phyloP scores from a whole-genome alignment of 768 basidiomycete species.

The Serendipita sp. region DNA sequence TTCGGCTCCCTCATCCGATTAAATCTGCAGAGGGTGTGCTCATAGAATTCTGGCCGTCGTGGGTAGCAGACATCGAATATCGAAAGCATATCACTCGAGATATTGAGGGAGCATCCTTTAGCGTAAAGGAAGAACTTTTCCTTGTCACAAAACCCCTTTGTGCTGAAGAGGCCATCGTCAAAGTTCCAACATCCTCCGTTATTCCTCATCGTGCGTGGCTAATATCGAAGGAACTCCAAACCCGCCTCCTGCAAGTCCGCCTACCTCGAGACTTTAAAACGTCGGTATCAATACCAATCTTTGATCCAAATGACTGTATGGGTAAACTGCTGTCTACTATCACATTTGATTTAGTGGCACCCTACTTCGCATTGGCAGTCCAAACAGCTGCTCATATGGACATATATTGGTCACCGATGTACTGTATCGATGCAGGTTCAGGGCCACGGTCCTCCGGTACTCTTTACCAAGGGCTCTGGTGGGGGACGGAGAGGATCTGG shows the following conservation, averaged over 20 bases:
- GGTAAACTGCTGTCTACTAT: slow-evolving; percentile 4
- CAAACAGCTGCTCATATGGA: slow-evolving; percentile 53
- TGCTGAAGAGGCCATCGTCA: slow-evolving; percentile 1
- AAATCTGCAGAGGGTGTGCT: slow-evolving; percentile 27
- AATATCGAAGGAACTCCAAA: slow-evolving; percentile 12
- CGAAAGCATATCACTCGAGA: slow-evolving; percentile 29
- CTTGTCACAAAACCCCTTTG: not conserved
- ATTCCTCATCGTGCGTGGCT: slow-evolving; percentile 14
- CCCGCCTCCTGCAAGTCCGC: not conserved
- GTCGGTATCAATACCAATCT: slow-evolving; percentile 28
- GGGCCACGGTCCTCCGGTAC: slow-evolving; percentile 31
- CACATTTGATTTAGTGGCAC: slow-evolving; percentile 35
- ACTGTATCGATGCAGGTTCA: slow-evolving; percentile 28
- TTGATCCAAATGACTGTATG: slow-evolving; percentile 34
- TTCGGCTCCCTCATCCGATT: slow-evolving; percentile 33
- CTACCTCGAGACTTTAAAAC: slow-evolving; percentile 24
- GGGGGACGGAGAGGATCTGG: slow-evolving; percentile 84
- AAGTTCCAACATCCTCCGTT: slow-evolving; percentile 10
- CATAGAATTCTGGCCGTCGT: slow-evolving; percentile 62
- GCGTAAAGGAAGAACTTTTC: not conserved
- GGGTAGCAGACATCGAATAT: slow-evolving; percentile 43
- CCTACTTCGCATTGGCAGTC: slow-evolving; percentile 53
- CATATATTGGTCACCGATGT: slow-evolving; percentile 49
- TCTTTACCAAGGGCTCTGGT: slow-evolving; percentile 71
- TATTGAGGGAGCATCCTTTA: not conserved